These are phyloP conservation scores for Nemania bipapillata DNA, from an alignment of 2,329 filamentous ascomycete genomes.

Conservation along the genomic window DNA sequence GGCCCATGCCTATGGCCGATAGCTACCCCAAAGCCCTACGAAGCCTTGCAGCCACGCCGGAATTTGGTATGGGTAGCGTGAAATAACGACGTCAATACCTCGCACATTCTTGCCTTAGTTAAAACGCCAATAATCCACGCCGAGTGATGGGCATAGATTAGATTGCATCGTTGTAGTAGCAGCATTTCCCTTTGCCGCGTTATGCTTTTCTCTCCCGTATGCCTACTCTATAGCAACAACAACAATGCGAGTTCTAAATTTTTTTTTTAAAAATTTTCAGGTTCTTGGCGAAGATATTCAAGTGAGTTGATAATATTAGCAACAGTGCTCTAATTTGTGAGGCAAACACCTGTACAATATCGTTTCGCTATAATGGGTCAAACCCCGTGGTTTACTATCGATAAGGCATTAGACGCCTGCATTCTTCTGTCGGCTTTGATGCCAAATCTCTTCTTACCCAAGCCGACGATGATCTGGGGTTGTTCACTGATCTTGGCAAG, in stretches of 20 bases:
- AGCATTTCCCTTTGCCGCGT: slow-evolving; percentile 24
- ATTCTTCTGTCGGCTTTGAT: too few species aligned
- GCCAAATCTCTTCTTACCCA: background rate
- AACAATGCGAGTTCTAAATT: slow-evolving; percentile 11
- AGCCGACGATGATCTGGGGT: slow-evolving; percentile 22
- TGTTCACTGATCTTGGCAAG: slow-evolving; percentile 33
- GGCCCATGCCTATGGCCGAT: slow-evolving; percentile 6
- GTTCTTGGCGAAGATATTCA: background rate
- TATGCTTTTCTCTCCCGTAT: slow-evolving; percentile 24
- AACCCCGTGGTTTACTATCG: background rate
- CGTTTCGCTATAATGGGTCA: background rate
- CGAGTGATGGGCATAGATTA: slow-evolving; percentile 10
- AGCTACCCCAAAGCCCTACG: slow-evolving; percentile 5
- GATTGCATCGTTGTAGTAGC: slow-evolving; percentile 13
- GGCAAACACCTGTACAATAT: background rate
- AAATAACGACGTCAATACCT: slow-evolving; percentile 30
- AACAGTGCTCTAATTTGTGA: background rate
- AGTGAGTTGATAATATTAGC: background rate
- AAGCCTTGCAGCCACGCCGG: slow-evolving; percentile 9
- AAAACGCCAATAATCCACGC: slow-evolving; percentile 12
- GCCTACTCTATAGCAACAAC: too few species aligned
- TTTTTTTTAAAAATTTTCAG: background rate
- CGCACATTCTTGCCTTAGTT: slow-evolving; percentile 36
- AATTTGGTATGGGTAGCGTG: slow-evolving; percentile 2
- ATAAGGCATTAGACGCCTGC: slow-evolving; percentile 1